These are phyloP conservation scores for Pyrenophora teres DNA, from an alignment of 2,329 filamentous ascomycete genomes.

Conservation along the genomic window DNA sequence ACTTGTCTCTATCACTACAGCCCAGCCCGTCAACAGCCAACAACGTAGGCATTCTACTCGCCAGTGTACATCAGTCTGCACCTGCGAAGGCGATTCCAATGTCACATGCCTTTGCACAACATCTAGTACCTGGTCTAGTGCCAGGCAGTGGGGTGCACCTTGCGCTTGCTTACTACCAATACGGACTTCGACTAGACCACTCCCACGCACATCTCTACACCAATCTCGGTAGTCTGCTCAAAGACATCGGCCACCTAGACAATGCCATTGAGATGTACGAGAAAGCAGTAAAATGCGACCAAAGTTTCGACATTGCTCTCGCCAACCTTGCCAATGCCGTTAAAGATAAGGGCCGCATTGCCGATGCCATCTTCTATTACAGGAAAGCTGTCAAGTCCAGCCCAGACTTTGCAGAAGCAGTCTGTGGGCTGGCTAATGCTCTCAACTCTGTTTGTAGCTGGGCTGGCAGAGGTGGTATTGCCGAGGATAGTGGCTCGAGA, in stretches of 20 bases:
- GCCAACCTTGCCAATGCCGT: conserved; percentile 97
- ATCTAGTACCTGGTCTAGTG: conserved; percentile 73
- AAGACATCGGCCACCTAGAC: conserved; percentile 92
- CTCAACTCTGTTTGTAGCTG: conserved; percentile 97
- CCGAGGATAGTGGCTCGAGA: conserved; percentile 71
- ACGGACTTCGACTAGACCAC: conserved; percentile 82
- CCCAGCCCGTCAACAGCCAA: conserved; percentile 97
- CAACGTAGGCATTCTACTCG: conserved; percentile 96
- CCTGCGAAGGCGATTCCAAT: conserved; percentile 51
- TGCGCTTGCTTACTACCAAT: conserved; percentile 92
- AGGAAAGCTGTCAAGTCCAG: conserved; percentile 88
- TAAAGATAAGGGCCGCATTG: conserved; percentile 91
- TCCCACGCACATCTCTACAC: conserved; percentile 96
- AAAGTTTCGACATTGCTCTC: conserved; percentile 93
- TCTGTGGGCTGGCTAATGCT: conserved; percentile 92
- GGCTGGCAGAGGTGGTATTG: conserved; percentile 84
- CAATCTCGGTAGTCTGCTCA: conserved; percentile 90
- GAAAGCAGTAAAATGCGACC: conserved; percentile 87
- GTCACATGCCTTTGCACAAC: conserved; percentile 42
- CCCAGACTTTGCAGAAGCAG: conserved; percentile 93
- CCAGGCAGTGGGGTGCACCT: conserved; percentile 87
- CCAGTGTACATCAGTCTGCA: conserved; percentile 79
- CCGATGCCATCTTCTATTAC: conserved; percentile 91
- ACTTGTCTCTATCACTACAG: conserved; percentile 89
- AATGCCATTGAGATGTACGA: conserved; percentile 97